These are phyloP conservation scores for Ogataea pini DNA, from an alignment of 805 yeast species.

Conservation along the genomic window DNA sequence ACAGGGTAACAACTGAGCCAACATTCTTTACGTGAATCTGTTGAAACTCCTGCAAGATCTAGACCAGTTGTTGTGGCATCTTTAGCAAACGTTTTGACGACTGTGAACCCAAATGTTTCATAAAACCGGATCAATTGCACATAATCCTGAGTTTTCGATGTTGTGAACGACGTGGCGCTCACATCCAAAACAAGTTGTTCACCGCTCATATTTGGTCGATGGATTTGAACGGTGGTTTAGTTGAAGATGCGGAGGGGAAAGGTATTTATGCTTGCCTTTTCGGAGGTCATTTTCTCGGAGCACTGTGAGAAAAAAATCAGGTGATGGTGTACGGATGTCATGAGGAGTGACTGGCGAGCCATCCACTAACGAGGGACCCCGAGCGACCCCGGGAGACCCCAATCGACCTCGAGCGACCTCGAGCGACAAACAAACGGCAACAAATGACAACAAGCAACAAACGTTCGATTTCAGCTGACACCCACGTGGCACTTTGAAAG, in stretches of 20 bases:
- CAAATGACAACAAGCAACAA: too few species aligned
- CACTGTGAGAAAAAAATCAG: background rate
- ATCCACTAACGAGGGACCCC: background rate
- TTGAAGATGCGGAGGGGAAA: background rate
- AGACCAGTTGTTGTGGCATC: slow-evolving; percentile 39
- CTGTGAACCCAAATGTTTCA: slow-evolving; percentile 57
- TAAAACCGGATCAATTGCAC: slow-evolving; percentile 56
- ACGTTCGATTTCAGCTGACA: too few species aligned
- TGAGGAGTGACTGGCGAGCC: background rate
- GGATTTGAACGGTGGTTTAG: background rate
- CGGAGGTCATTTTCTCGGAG: slow-evolving; percentile 1
- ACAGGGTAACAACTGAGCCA: slow-evolving; percentile 75
- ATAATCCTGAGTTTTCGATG: slow-evolving; percentile 49
- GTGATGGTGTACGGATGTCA: background rate
- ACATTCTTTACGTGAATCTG: slow-evolving; percentile 64
- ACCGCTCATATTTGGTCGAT: background rate
- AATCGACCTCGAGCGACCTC: too few species aligned
- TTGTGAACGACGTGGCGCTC: slow-evolving; percentile 63
- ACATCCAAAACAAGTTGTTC: slow-evolving; percentile 27
- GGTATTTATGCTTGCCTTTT: background rate
- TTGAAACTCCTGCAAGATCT: slow-evolving; percentile 55
- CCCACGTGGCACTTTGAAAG: too few species aligned
- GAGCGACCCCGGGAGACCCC: too few species aligned
- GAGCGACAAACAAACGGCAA: too few species aligned
- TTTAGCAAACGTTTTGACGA: slow-evolving; percentile 61